Evolutionary conservation across 2,329 filamentous ascomycete genomes (phyloP), one percentile per base, ranked within the genome.

Genomic region (Graphilbum sp.): DNA sequence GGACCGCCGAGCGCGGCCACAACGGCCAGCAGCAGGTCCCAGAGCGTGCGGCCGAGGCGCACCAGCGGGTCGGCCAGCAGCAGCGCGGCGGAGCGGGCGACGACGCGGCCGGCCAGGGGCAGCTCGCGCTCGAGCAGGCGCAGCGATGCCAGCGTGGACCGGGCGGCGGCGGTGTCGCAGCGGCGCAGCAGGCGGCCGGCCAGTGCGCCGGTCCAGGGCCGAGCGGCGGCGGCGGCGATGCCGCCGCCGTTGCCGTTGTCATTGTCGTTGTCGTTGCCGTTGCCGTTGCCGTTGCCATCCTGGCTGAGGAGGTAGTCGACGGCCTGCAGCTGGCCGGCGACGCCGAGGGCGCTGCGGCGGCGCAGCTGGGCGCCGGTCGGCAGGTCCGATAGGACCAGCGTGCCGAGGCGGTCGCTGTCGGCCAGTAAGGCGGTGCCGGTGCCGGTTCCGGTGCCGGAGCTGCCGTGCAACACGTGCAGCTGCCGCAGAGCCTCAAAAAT

Each of bases 51-150:
- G 43, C 64, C 65, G 16, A 79, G 57, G 32, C 64, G 58, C 11
- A 50, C 47, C 4, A 72, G 47, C 3, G 72, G 64, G 46, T 75
- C 27, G 13, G 59, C 52, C 4, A 62, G 54, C 32, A 79, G 54
- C 20, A 69, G 56, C 24, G 57, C 49, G 38, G 64, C 66, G 41
- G 71, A 62, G 27, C 56, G 51, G 35, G 67, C 57, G 20, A 80
- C 47, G 40, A 72, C 66, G 33, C 63, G 62, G 10, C 71, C 72
- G 42, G 82, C 58, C 3, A 69, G 59, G 9, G 74, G 72, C 36
- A 82, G 56, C 49, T 85, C 79, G 1, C 63, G 60, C 52, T 81
- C 75, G 0, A 85, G 60, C 16, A 79, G 62, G 33, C 69, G 63
- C 35, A 85, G 57, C 32, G 74, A 71, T 34, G 66, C 66, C 30